Conservation (phyloP, 2,329 filamentous ascomycete species). For the Passalora sequoiae region DNA sequence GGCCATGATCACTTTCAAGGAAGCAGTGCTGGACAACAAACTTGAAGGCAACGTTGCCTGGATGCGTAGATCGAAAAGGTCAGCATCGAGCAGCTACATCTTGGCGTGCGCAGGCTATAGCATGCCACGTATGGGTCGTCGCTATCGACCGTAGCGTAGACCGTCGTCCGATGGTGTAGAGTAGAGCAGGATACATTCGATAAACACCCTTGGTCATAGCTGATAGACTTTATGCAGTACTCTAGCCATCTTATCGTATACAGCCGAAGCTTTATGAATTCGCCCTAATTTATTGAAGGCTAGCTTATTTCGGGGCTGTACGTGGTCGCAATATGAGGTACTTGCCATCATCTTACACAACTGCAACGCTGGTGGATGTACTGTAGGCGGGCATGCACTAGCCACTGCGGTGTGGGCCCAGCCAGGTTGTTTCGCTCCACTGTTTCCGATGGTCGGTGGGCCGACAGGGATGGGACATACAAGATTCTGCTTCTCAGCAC, state of each 20-base stretch:
- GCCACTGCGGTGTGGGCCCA: no score
- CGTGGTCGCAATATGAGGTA: not conserved
- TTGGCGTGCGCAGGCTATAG: not conserved
- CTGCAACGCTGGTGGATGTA: not conserved
- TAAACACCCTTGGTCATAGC: not conserved
- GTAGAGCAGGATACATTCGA: no score
- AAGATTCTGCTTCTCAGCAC: not conserved
- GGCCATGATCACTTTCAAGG: no score
- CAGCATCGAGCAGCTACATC: not conserved
- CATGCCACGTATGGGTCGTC: not conserved
- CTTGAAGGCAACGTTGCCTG: not conserved
- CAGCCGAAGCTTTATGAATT: not conserved
- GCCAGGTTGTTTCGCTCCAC: not conserved
- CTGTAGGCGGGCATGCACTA: not conserved
- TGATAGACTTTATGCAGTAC: not conserved
- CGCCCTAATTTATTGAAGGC: not conserved
- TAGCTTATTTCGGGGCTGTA: not conserved
- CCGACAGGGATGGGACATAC: not conserved
- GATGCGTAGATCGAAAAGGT: not conserved
- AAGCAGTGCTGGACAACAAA: not conserved
- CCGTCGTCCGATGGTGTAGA: no score
- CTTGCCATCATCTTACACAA: not conserved
- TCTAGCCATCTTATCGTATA: no score
- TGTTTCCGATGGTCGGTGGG: not conserved
- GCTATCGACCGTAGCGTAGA: not conserved